These are phyloP conservation scores for Aphanomyces euteiches DNA, from an alignment of 352 stramenopile species.

Conservation along the genomic window DNA sequence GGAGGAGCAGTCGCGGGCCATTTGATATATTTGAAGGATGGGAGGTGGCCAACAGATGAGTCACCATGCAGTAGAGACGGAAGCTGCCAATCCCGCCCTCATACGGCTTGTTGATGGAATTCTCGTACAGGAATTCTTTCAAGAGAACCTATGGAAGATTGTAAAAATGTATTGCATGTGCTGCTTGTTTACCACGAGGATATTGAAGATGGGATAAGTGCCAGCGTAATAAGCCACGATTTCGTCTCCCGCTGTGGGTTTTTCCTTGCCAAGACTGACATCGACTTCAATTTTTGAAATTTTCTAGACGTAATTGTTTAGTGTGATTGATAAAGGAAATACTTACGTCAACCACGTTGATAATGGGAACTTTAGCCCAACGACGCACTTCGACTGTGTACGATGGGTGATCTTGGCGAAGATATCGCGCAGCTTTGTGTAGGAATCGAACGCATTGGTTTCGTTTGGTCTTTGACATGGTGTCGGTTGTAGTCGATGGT, in stretches of 20 bases:
- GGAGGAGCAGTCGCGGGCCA: constrained; percentile 40
- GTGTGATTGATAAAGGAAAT: not conserved
- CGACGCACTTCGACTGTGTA: constrained; percentile 10
- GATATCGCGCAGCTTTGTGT: not conserved
- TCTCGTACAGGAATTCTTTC: constrained; percentile 77
- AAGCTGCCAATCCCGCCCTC: constrained; percentile 74
- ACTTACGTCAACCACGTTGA: constrained; percentile 25
- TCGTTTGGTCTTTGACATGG: not conserved
- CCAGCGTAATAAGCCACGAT: constrained; percentile 11
- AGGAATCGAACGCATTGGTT: constrained; percentile 18
- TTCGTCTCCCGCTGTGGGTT: constrained; percentile 7
- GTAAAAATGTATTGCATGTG: too few species aligned
- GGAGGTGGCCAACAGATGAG: constrained; percentile 46
- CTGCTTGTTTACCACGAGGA: not conserved
- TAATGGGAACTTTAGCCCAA: constrained; percentile 21
- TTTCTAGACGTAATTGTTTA: not conserved
- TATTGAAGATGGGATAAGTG: constrained; percentile 16
- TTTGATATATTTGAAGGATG: constrained; percentile 12
- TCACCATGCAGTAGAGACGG: constrained; percentile 78
- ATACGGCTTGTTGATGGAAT: constrained; percentile 74
- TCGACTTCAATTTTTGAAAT: constrained; percentile 18
- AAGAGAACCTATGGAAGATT: constrained; percentile 50
- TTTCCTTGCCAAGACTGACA: constrained; percentile 15
- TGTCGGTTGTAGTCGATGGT: not conserved
- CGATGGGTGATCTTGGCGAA: constrained; percentile 4